These are phyloP conservation scores for Penicillium canescens DNA, from an alignment of 495 filamentous ascomycete genomes.

Conservation along the genomic window DNA sequence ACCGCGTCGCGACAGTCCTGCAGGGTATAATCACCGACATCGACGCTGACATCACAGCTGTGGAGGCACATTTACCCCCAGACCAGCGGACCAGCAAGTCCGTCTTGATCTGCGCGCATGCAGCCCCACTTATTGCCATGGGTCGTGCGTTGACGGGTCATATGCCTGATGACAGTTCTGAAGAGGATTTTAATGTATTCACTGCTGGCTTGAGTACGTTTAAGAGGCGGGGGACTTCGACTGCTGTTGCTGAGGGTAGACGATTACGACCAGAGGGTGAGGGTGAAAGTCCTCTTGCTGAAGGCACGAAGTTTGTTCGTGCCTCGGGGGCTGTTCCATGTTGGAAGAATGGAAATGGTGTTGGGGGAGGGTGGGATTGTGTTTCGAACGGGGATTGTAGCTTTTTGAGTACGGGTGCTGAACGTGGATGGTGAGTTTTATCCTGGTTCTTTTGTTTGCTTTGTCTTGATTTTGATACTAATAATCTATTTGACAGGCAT, in stretches of 20 bases:
- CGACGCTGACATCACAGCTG: constrained; percentile 54
- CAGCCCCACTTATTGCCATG: constrained; percentile 81
- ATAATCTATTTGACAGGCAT: constrained; percentile 49
- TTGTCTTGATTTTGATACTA: constrained; percentile 2
- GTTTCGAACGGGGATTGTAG: constrained; percentile 78
- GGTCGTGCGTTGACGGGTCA: constrained; percentile 75
- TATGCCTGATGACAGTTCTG: constrained; percentile 66
- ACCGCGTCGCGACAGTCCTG: constrained; percentile 72
- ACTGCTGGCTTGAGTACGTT: constrained; percentile 79
- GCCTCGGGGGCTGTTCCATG: constrained; percentile 34
- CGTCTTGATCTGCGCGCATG: constrained; percentile 86
- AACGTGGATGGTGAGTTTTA: constrained; percentile 77
- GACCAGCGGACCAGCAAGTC: constrained; percentile 48
- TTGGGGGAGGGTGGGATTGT: constrained; percentile 80
- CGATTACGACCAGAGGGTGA: constrained; percentile 26
- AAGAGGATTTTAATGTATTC: constrained; percentile 83
- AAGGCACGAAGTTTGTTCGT: constrained; percentile 27
- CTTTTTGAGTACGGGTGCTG: constrained; percentile 75
- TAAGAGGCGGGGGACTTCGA: constrained; percentile 22
- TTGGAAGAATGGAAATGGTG: constrained; percentile 66
- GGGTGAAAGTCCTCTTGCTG: constrained; percentile 24
- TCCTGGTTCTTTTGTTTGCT: constrained; percentile 21
- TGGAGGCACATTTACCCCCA: constrained; percentile 25
- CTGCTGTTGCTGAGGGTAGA: constrained; percentile 9
- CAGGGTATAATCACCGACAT: constrained; percentile 67